Evolutionary conservation across 225 moss, liverwort and hornwort species (phyloP).

Genomic region (Sphagnum contortum): DNA sequence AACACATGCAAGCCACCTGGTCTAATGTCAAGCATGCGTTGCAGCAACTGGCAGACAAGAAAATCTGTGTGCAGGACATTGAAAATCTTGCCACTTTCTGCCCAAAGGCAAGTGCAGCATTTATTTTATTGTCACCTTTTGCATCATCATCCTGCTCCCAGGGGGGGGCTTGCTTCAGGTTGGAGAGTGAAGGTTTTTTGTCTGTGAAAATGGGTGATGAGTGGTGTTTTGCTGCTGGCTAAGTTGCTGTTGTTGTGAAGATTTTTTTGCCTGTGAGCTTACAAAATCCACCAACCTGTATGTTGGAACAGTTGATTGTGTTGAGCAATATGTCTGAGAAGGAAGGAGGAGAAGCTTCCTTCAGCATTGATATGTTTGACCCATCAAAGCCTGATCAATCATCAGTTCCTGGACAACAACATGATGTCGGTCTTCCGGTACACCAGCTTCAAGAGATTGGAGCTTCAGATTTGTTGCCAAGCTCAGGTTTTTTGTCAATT

Average conservation of each 20-base stretch:
- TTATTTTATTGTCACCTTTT: background rate
- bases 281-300: too few relatives aligned
- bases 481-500: slow-evolving; percentile 30
- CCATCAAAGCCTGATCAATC: slow-evolving; percentile 32
- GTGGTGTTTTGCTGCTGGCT: too few relatives aligned
- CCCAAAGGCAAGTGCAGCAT: slow-evolving; percentile 42
- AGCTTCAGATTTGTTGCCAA: slow-evolving; percentile 62
- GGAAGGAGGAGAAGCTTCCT: slow-evolving; percentile 48
- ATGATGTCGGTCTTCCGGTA: slow-evolving; percentile 34
- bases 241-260: too few relatives aligned
- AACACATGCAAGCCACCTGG: slow-evolving; percentile 91
- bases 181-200: too few relatives aligned
- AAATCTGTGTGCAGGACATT: slow-evolving; percentile 43
- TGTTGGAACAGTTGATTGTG: slow-evolving; percentile 45
- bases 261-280: too few relatives aligned
- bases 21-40: slow-evolving; percentile 60
- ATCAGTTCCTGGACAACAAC: slow-evolving; percentile 23
- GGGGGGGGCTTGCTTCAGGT: too few relatives aligned
- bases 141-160: too few relatives aligned
- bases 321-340: slow-evolving; percentile 59
- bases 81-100: slow-evolving; percentile 55
- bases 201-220: too few relatives aligned
- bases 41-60: slow-evolving; percentile 33
- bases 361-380: slow-evolving; percentile 78
- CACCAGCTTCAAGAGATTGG: slow-evolving; percentile 74